Evolutionary conservation across 768 basidiomycete species (phyloP), one percentile per base, ranked within the genome.

Genomic region (Podaxis mareebaensis): DNA sequence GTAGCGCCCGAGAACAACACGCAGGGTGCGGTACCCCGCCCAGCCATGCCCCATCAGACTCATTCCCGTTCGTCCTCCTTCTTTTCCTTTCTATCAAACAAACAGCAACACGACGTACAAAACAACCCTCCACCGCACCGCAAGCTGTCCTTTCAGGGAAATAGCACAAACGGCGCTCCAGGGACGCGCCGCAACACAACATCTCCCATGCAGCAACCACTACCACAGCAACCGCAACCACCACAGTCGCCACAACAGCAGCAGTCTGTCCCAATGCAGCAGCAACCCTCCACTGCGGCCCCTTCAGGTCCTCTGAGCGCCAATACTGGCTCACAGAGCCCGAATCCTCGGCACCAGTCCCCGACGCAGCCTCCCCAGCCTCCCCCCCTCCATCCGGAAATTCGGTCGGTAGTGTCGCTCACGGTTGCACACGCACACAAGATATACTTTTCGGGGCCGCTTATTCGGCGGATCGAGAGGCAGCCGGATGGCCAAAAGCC

Each of bases 401-500:
- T 94, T 58, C 85, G 89, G 52, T 92, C 90, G 3, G 84, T 92
- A 59, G 88, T 94, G 30, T 83, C 84, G 60, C 79, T 94, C 55
- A 90, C 87, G 24, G 77, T 86, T 46, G 86, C 90, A 12, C 93
- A 94, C 70, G 85, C 89, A 0, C 91, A 89, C 78, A 95, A 95
- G 71, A 81, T 95, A 6, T 95, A 95, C 75, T 93, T 89, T 76
- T 93, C 92, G 4, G 93, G 93, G 10, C 91, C 90, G 13, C 85
- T 96, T 20, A 79, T 92, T 15, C 88, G 91, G 57, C 81, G 84
- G 30, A 79, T 92, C 65, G 93, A 95, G 72, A 84, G 89, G n/a
- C 85, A 87, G 65, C 78, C 92, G 0, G 90, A 92, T 72, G 91
- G 93, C 22, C 82, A 87, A 67, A 82, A 79, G 64, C 85, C 89